Evolutionary conservation across 139 green algal species (phyloP), one percentile per base, ranked within the genome.

Genomic region (Diplosphaera chodatii): DNA sequence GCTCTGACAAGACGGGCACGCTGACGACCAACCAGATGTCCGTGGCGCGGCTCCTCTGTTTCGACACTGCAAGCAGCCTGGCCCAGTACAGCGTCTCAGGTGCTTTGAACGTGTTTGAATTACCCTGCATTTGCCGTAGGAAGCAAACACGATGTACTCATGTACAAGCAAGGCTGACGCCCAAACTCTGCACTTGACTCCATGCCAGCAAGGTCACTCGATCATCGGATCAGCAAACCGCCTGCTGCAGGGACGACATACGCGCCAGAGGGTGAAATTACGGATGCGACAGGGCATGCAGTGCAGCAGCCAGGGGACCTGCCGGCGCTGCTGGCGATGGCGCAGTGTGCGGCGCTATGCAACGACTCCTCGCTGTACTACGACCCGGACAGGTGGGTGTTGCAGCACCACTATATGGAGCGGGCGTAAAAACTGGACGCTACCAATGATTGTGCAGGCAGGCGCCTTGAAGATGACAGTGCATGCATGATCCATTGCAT

Each of bases 1-100:
- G 93, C 78, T 91, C 82, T 18, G 94, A 98, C 86, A 98, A 98
- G 85, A 98, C 93, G 23, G 90, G 93, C 70, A 97, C 92, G 1
- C 83, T 97, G 55, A 97, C 92, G 66, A 96, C 91, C 69, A 97
- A 97, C 81, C 85, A 89, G 78, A 96, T 96, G 91, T 78, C 72
- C 8, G 89, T 84, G 21, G 86, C 94, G 28, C 59, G 64, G 28
- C 65, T 86, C 55, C 82, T 25, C 66, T 80, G 33, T 33, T 86
- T 25, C 65, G 68, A 30, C 71, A 28, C 30, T 1, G 32, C 33
- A 5, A 73, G 66, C 25, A 37, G 33, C 1, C 55, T 89, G 10
- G 37, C 55, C 0, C 77, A 87, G 65, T 89, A 78, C 66, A 55
- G 80, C 10, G 64, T 92, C 56, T 85, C 84, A 70, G 84, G 84